phyloP scores from a whole-genome alignment of 139 green algal genomes.

The Spirogloea muscicola region DNA sequence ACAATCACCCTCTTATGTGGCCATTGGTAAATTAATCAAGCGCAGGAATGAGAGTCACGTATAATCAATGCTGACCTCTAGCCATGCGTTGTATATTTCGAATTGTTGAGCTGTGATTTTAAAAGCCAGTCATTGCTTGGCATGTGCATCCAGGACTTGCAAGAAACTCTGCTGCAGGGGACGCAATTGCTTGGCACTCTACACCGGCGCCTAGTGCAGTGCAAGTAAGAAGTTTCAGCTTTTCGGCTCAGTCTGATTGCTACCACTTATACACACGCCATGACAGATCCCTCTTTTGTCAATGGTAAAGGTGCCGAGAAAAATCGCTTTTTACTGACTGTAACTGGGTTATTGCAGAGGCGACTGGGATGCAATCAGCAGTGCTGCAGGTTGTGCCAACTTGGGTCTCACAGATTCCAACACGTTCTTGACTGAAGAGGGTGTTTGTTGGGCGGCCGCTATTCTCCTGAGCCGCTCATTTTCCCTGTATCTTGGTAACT shows the following conservation, averaged over 20 bases:
- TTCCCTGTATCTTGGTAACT: conserved; percentile 9
- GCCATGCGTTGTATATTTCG: background rate
- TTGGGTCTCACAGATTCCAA: background rate
- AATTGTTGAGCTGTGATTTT: background rate
- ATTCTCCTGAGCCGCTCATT: conserved; percentile 34
- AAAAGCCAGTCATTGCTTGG: background rate
- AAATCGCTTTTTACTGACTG: background rate
- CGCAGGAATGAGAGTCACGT: background rate
- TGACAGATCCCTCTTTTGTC: background rate
- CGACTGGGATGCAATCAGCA: background rate
- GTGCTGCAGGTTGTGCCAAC: background rate
- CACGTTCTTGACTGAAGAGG: background rate
- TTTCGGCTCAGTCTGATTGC: background rate
- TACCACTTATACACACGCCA: background rate
- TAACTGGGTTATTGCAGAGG: background rate
- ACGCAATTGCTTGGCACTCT: background rate
- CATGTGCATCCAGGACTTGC: background rate
- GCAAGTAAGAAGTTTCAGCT: background rate
- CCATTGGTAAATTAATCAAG: background rate
- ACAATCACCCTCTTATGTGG: conserved; percentile 27
- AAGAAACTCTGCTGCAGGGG: background rate
- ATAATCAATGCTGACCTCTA: conserved; percentile 1
- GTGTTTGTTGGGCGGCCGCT: conserved; percentile 28
- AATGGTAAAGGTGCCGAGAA: background rate
- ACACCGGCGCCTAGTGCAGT: conserved; percentile 3